A percentile compares a stretch with the other conserved stretches of the same genome.
Conservation (phyloP, 1,139 yeast species). For the Insectozyma bohioensis region DNA sequence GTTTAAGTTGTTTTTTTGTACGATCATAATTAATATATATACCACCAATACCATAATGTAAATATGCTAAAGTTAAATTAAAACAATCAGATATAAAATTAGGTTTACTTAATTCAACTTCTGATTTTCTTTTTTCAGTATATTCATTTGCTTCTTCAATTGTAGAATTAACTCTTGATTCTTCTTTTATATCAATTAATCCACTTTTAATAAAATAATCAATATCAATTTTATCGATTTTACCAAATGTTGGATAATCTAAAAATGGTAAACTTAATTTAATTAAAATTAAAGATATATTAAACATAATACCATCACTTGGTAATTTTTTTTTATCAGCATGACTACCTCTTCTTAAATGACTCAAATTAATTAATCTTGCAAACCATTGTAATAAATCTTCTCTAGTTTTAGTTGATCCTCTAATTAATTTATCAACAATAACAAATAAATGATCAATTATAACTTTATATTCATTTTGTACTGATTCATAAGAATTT, state of each 20-base stretch:
- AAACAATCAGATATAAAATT: conserved; percentile 91
- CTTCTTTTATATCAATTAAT: conserved; percentile 68
- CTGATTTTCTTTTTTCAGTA: conserved; percentile 27
- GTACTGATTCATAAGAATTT: conserved; percentile 54
- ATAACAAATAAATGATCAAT: conserved; percentile 65
- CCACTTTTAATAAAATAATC: conserved; percentile 55
- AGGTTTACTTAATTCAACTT: conserved; percentile 29
- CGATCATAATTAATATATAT: conserved; percentile 58
- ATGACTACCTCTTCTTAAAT: conserved; percentile 84
- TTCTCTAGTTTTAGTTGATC: conserved; percentile 63
- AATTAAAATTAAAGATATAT: conserved; percentile 65
- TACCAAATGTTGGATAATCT: conserved; percentile 56
- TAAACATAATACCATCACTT: conserved; percentile 80
- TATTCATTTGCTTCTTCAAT: conserved; percentile 64
- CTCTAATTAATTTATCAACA: conserved; percentile 74
- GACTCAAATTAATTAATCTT: conserved; percentile 72
- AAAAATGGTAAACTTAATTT: conserved; percentile 83
- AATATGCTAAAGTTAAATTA: conserved; percentile 71
- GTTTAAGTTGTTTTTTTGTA: conserved; percentile 51
- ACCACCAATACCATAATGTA: conserved; percentile 91
- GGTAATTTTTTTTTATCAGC: conserved; percentile 68
- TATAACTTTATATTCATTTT: conserved; percentile 57
- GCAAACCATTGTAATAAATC: conserved; percentile 69
- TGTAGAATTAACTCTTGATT: conserved; percentile 80
- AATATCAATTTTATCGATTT: conserved; percentile 74